Evolutionary conservation across 164 flowering plant genomes (phyloP).

Genomic region (Magnolia changhungtana): DNA sequence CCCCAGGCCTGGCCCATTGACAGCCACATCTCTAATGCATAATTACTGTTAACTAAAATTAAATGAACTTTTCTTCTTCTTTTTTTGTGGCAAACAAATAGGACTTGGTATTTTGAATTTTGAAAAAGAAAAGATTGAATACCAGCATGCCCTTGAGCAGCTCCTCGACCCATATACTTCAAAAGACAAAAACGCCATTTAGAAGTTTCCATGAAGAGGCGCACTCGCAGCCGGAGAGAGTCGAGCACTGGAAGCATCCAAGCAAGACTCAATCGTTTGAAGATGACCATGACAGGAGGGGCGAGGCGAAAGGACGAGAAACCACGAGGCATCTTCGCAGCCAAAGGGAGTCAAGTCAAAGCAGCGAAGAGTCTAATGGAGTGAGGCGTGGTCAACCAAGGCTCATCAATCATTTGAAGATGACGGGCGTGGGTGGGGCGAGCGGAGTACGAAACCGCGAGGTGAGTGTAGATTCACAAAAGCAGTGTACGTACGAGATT

Average conservation of each 20-base stretch:
- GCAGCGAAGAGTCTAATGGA: neutral
- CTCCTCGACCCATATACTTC: neutral
- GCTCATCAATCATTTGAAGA: conserved; percentile 4
- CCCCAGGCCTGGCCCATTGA: no score
- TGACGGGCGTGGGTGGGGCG: conserved; percentile 6
- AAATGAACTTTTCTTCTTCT: no score
- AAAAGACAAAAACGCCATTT: neutral
- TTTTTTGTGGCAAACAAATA: neutral
- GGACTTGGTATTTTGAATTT: neutral
- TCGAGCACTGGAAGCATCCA: neutral
- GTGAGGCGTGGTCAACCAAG: neutral
- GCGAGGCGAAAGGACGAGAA: neutral
- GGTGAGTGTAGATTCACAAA: conserved; percentile 55
- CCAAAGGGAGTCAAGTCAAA: neutral
- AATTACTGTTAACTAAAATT: no score
- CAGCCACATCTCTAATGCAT: no score
- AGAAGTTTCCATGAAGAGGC: conserved; percentile 9
- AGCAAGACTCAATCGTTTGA: neutral
- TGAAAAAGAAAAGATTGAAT: conserved; percentile 3
- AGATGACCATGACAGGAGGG: neutral
- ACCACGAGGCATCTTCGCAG: neutral
- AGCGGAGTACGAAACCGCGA: conserved; percentile 13
- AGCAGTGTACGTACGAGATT: conserved; percentile 30
- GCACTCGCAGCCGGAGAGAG: conserved; percentile 16
- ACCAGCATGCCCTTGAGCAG: conserved; percentile 4